Conservation (phyloP, 108 stramenopile species). For the Skeletonema tropicum region DNA sequence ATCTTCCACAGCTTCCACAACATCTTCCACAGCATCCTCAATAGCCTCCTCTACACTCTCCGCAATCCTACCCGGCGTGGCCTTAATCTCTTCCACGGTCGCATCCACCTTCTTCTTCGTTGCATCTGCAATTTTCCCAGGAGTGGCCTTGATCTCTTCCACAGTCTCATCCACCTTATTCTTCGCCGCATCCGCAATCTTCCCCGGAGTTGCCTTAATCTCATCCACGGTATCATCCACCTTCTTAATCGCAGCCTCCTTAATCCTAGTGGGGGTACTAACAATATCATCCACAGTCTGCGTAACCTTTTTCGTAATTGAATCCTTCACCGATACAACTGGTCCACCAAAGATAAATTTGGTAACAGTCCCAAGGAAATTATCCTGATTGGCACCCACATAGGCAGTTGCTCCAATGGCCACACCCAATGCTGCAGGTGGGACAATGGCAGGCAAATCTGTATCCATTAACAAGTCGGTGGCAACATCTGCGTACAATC, state of each 20-base stretch:
- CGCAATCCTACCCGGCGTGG: constrained; percentile 71
- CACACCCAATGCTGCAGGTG: constrained; percentile 49
- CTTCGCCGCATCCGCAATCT: constrained; percentile 20
- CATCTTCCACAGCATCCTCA: constrained; percentile 59
- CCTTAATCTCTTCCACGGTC: constrained; percentile 67
- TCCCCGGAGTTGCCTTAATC: constrained; percentile 59
- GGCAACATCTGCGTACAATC: constrained; percentile 38
- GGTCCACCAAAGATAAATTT: constrained; percentile 54
- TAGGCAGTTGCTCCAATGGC: constrained; percentile 42
- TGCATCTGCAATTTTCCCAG: constrained; percentile 46
- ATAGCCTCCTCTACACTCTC: constrained; percentile 59
- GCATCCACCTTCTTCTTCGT: constrained; percentile 58
- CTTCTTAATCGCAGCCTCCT: constrained; percentile 43
- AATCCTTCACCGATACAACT: constrained; percentile 22
- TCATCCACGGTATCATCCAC: constrained; percentile 63
- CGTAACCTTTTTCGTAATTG: constrained; percentile 27
- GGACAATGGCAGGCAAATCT: constrained; percentile 45
- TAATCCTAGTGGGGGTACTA: constrained; percentile 36
- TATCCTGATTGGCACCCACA: constrained; percentile 41
- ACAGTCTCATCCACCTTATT: constrained; percentile 9
- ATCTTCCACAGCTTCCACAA: constrained; percentile 65
- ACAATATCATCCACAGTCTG: constrained; percentile 38
- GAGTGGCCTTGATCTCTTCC: constrained; percentile 18
- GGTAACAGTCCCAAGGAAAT: constrained; percentile 42
- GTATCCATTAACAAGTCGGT: constrained; percentile 27